phyloP scores from a whole-genome alignment of 2,329 filamentous ascomycete genomes.

The Albifimbria verrucaria region DNA sequence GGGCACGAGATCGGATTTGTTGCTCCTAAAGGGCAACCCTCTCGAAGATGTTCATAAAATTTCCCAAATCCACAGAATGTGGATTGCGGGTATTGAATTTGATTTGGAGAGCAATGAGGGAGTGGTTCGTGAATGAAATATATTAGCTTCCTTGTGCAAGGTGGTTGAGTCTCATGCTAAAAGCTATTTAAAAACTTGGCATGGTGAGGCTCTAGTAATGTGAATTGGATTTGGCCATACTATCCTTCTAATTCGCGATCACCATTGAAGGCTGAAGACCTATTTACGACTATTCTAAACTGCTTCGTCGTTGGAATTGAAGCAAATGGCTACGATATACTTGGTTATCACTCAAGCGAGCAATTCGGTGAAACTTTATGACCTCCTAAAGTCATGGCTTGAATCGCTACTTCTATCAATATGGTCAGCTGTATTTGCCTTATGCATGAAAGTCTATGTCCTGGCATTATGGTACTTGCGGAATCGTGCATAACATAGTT shows the following conservation, averaged over 20 bases:
- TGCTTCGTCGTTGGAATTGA: neutral
- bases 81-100: constrained; percentile 18
- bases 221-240: too few relatives aligned
- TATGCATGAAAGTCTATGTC: neutral
- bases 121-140: neutral
- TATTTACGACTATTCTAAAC: neutral
- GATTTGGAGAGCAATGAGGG: neutral
- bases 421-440: neutral
- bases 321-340: neutral
- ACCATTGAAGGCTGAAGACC: neutral
- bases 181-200: neutral
- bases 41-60: constrained; percentile 22
- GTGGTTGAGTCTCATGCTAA: neutral
- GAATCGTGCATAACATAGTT: too few relatives aligned
- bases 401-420: neutral
- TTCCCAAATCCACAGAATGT: constrained; percentile 15
- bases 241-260: neutral
- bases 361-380: neutral
- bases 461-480: too few relatives aligned
- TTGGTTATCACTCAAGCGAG: neutral
- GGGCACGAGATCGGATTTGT: constrained; percentile 23
- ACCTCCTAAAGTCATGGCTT: neutral
- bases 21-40: constrained; percentile 26
- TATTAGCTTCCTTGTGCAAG: neutral
- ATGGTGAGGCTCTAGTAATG: too few relatives aligned